A percentile compares a stretch with the other conserved stretches of the same genome.
Conservation (phyloP, 2,329 filamentous ascomycete species). For the Alternaria metachromatica region DNA sequence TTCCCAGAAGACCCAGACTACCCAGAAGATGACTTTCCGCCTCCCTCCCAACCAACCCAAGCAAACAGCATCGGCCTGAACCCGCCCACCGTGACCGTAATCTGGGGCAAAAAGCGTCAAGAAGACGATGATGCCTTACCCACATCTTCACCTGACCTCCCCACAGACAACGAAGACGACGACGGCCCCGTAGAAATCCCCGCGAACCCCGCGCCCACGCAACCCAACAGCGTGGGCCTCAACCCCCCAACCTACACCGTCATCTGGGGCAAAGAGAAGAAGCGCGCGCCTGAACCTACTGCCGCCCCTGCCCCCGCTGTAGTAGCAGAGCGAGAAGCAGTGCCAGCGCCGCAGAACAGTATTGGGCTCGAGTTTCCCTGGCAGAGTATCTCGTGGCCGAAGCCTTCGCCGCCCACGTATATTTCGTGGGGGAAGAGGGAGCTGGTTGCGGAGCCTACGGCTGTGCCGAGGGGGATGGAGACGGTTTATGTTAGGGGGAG, state of each 20-base stretch:
- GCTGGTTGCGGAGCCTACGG: constrained; percentile 2
- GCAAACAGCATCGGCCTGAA: constrained; percentile 17
- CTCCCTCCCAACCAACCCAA: constrained; percentile 11
- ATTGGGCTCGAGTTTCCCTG: constrained; percentile 7
- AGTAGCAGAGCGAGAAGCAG: not conserved
- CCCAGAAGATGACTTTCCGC: constrained; percentile 8
- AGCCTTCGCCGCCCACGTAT: constrained; percentile 6
- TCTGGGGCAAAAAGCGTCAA: constrained; percentile 23
- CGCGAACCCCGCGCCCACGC: not conserved
- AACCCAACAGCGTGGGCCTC: constrained; percentile 15
- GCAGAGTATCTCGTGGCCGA: constrained; percentile 5
- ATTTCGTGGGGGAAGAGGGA: constrained; percentile 25
- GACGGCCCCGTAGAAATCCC: not conserved
- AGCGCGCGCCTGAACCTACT: not conserved
- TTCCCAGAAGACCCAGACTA: constrained; percentile 13
- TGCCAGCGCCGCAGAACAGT: constrained; percentile 2
- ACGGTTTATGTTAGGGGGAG: constrained; percentile 1
- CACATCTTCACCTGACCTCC: constrained; percentile 3
- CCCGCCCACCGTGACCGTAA: constrained; percentile 15
- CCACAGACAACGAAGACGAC: constrained; percentile 16
- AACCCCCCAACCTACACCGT: constrained; percentile 17
- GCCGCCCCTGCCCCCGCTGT: not conserved
- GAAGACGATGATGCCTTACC: constrained; percentile 9
- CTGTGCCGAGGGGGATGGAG: not conserved
- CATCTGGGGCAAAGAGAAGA: constrained; percentile 16